phyloP scores from a whole-genome alignment of 768 basidiomycete species.

The Suillus americanus region DNA sequence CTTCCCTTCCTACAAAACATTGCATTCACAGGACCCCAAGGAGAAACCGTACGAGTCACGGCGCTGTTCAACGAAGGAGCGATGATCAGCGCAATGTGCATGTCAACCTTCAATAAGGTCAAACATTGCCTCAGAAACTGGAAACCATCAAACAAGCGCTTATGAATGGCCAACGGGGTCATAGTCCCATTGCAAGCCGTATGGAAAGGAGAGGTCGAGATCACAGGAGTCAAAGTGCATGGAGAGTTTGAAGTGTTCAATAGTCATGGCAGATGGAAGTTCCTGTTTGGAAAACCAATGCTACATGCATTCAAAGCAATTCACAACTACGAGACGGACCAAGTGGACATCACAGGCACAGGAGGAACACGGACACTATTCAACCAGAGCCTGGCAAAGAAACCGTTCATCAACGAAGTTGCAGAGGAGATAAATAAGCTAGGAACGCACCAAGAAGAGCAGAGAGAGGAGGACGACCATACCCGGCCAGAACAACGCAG shows the following conservation, averaged over 20 bases:
- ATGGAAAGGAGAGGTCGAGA: slow-evolving; percentile 6
- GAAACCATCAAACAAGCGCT: slow-evolving; percentile 13
- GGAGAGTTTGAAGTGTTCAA: slow-evolving; percentile 13
- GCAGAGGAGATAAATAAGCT: slow-evolving; percentile 16
- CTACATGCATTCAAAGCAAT: slow-evolving; percentile 20
- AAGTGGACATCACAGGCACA: neutral
- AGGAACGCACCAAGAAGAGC: too few relatives aligned
- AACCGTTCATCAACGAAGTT: too few relatives aligned
- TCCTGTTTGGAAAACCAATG: slow-evolving; percentile 33
- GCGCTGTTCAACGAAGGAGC: slow-evolving; percentile 29
- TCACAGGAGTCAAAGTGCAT: neutral
- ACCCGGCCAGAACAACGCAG: too few relatives aligned
- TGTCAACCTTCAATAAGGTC: neutral
- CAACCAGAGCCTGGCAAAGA: slow-evolving; percentile 17
- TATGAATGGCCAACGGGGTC: slow-evolving; percentile 35
- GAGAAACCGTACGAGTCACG: neutral
- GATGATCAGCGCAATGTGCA: slow-evolving; percentile 28
- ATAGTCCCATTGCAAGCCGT: slow-evolving; percentile 7
- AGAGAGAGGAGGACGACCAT: too few relatives aligned
- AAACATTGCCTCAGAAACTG: slow-evolving; percentile 11
- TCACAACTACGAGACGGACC: slow-evolving; percentile 24
- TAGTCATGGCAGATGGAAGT: slow-evolving; percentile 27
- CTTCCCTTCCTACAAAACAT: neutral
- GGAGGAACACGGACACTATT: slow-evolving; percentile 7
- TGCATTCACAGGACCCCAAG: neutral